Conservation (phyloP, 2,329 filamentous ascomycete genomes). For the Didymosphaeria variabile region DNA sequence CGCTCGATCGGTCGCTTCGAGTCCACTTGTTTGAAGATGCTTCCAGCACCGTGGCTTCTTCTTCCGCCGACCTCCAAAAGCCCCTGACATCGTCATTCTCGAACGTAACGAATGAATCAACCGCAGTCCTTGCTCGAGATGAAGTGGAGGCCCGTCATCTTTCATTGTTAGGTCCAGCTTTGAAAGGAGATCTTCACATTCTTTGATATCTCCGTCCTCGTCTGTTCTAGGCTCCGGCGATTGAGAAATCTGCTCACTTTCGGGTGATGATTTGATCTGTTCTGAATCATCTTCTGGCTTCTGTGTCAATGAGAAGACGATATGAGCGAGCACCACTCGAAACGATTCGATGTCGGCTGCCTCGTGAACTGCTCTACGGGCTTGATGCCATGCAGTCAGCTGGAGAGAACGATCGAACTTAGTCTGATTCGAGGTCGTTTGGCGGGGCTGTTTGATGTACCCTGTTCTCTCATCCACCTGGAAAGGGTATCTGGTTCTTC, state of each 20-base stretch:
- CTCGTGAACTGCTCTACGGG: constrained; percentile 49
- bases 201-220: constrained; percentile 29
- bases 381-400: constrained; percentile 54
- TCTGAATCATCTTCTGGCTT: constrained; percentile 43
- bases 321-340: constrained; percentile 55
- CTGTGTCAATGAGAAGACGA: constrained; percentile 58
- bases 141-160: constrained; percentile 48
- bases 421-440: constrained; percentile 9
- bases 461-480: constrained; percentile 19
- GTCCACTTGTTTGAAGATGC: constrained; percentile 25
- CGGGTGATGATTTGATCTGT: not conserved
- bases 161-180: constrained; percentile 44
- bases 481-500: constrained; percentile 42
- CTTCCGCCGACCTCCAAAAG: constrained; percentile 18
- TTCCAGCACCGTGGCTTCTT: constrained; percentile 23
- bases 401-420: constrained; percentile 52
- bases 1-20: constrained; percentile 50
- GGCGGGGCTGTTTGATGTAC: constrained; percentile 22
- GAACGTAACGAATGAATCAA: constrained; percentile 50
- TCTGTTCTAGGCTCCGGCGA: not conserved
- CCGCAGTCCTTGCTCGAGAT: constrained; percentile 52
- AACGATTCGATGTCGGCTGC: constrained; percentile 56
- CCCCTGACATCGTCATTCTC: constrained; percentile 36
- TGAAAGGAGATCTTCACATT: constrained; percentile 43
- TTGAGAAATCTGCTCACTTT: not conserved